Evolutionary conservation across 352 stramenopile genomes (phyloP), one percentile per base, ranked within the genome.

Genomic region (Globisporangium takayamanum): DNA sequence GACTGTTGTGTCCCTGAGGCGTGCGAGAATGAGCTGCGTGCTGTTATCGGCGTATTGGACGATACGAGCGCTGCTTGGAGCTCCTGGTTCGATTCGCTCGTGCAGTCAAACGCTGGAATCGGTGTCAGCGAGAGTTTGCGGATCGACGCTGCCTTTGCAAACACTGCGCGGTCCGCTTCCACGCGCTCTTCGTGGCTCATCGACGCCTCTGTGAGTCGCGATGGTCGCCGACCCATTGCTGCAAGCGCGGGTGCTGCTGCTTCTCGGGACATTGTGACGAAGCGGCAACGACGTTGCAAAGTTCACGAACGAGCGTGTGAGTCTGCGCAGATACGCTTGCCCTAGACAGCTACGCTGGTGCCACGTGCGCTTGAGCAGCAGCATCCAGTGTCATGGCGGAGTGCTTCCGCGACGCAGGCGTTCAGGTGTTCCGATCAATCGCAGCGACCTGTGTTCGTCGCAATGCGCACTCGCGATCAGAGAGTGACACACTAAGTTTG

Each of bases 81-180:
- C 26, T 64, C 59, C 39, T 64, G 59, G 20, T 64, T 64, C 6
- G 58, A 30, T 2, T 39, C 18, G 46, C 26, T 55, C 30, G 22
- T 46, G 15, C 5, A 30, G 26, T 56, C 52, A 46, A 55, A 53
- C 0, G 59, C 16, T 2, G 49, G 55, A 16, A 53, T 63, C 42
- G 56, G 55, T 1, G 20, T 49, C 22, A 14, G 49, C 30, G 60
- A 63, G 42, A 68, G 55, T 14, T 59, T 54, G 1, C 73, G 70
- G 41, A 82, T 68, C 33, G 69, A 72, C 20, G 73, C 73, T 5
- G 66, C 67, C 41, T 68, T 66, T 6, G 70, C 70, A 47, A 82
- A 82, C 12, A 82, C 70, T 2, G 50, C 68, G 11, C 61, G 63
- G 16, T 79, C 68, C 0, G 66, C 50, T 53, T 72, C 67, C 7